A percentile compares a stretch with the other conserved stretches of the same genome.
Evolutionary conservation across 2,329 filamentous ascomycete genomes (phyloP).

Genomic region (Fusarium falciforme): DNA sequence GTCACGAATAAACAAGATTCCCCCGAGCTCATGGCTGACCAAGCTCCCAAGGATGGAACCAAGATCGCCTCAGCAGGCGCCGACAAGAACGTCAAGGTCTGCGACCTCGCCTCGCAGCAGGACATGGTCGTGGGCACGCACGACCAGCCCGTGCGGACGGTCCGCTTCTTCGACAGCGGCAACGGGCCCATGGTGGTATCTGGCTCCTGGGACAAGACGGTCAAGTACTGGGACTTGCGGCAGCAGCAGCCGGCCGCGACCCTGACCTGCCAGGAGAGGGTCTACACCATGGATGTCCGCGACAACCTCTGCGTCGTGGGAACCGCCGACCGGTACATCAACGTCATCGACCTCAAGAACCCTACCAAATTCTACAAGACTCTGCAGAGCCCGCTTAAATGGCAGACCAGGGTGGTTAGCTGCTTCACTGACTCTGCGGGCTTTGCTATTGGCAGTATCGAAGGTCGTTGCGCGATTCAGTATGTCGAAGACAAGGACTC

Average conservation of each 20-base stretch:
- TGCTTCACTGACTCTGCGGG: constrained; percentile 93
- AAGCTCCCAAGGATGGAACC: constrained; percentile 77
- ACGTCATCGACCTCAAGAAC: constrained; percentile 90
- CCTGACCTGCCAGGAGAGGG: constrained; percentile 77
- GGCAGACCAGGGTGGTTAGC: constrained; percentile 95
- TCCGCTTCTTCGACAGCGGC: constrained; percentile 80
- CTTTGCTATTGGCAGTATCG: constrained; percentile 95
- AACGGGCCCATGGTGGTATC: constrained; percentile 87
- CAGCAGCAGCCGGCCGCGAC: constrained; percentile 72
- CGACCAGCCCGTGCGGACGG: constrained; percentile 82
- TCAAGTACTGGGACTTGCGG: constrained; percentile 90
- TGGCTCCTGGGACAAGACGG: constrained; percentile 90
- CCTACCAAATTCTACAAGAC: constrained; percentile 96
- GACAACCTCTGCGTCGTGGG: constrained; percentile 90
- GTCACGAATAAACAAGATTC: constrained; percentile 39
- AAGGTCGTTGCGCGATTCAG: constrained; percentile 96
- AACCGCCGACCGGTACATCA: constrained; percentile 95
- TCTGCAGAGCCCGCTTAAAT: constrained; percentile 94
- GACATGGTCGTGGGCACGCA: constrained; percentile 83
- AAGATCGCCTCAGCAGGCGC: constrained; percentile 90
- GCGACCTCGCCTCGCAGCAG: constrained; percentile 79
- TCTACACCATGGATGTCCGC: constrained; percentile 93
- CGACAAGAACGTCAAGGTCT: constrained; percentile 89
- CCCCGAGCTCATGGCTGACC: constrained; percentile 8
- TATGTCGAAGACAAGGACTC: constrained; percentile 97